Base-by-base conservation (phyloP, 768 basidiomycete species). In the Kwoniella shandongensis region DNA sequence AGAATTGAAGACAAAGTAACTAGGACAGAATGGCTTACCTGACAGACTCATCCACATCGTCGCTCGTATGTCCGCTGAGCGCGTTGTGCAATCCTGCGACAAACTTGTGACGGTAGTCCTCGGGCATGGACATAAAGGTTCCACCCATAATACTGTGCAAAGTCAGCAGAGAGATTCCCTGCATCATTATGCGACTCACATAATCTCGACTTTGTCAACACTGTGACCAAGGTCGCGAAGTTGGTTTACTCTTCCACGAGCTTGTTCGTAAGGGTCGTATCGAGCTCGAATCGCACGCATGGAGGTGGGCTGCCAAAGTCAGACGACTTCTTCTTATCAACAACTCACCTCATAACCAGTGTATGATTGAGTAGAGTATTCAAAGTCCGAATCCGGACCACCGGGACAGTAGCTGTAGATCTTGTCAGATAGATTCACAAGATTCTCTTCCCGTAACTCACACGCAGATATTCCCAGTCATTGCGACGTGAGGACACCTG, bases 401-500 rank as follows among this genome's bases (percentile, higher is more conserved):
- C 96, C 96, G 4, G 96, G 96, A 73, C 96, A 99, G 76, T 98
- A 97, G 35, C 91, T 92, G 61, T 38, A 39, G 7, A 13, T 54
- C 27, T 3, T 27, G 23, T 30, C 27, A 40, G 38, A 12, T n/a
- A 13, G 15, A n/a, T 23, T 45, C 44, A 32, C 32, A 32, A n/a
- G n/a, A n/a, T n/a, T n/a, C n/a, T n/a, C n/a, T 23, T 10, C 1
- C 0, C 12, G 3, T 7, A 7, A 79, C 88, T 63, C 77, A 94
- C 87, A 99, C 96, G 79, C 96, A 99, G 54, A 99, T 98, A 70
- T 99, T 99, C 26, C 96, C 96, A 0, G 96, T 99, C 91, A 99
- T 96, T 7, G 96, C 96, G 54, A 99, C 98, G 79, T 99, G 96
- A 3, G 96, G 96, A 81, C 96, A 99, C 51, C 96, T 84, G 81